phyloP scores from a whole-genome alignment of 345 rosid genomes.

The Corchorus olitorius region DNA sequence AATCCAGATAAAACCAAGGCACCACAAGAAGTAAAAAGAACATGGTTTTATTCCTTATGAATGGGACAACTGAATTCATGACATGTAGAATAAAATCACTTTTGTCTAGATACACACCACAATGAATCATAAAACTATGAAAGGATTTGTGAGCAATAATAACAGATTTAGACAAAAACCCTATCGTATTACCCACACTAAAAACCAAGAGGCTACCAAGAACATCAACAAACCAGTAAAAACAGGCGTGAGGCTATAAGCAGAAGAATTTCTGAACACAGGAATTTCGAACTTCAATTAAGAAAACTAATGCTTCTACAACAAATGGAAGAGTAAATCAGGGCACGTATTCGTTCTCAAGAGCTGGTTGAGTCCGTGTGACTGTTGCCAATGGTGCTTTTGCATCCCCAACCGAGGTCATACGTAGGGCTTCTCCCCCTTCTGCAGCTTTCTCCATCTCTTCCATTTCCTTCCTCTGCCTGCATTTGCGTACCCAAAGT shows the following conservation, averaged over 20 bases:
- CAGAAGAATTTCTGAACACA: slow-evolving; percentile 47
- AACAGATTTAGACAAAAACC: slow-evolving; percentile 32
- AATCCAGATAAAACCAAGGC: slow-evolving; percentile 7
- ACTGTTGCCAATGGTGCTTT: slow-evolving; percentile 84
- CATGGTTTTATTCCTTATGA: slow-evolving; percentile 47
- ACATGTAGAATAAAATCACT: slow-evolving; percentile 44
- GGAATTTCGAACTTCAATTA: slow-evolving; percentile 36
- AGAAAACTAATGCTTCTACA: slow-evolving; percentile 46
- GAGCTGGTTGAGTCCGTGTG: slow-evolving; percentile 85
- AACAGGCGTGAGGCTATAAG: slow-evolving; percentile 46
- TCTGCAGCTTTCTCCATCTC: slow-evolving; percentile 97
- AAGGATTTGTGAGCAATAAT: slow-evolving; percentile 27
- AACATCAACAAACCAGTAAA: slow-evolving; percentile 39
- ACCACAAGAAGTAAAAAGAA: slow-evolving; percentile 24
- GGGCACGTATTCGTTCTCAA: slow-evolving; percentile 85
- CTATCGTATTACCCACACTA: slow-evolving; percentile 41
- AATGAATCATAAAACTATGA: slow-evolving; percentile 54
- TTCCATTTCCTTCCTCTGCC: slow-evolving; percentile 62
- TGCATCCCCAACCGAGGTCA: slow-evolving; percentile 78
- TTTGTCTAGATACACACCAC: slow-evolving; percentile 45
- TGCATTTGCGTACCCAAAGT: slow-evolving; percentile 57
- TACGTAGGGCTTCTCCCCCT: slow-evolving; percentile 75
- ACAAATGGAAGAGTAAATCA: slow-evolving; percentile 25
- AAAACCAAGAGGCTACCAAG: slow-evolving; percentile 33
- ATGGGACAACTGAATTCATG: slow-evolving; percentile 48